A percentile compares a stretch with the other conserved stretches of the same genome.
These are phyloP conservation scores for Buxus sempervirens DNA, from an alignment of 164 flowering plant species.

Conservation along the genomic window DNA sequence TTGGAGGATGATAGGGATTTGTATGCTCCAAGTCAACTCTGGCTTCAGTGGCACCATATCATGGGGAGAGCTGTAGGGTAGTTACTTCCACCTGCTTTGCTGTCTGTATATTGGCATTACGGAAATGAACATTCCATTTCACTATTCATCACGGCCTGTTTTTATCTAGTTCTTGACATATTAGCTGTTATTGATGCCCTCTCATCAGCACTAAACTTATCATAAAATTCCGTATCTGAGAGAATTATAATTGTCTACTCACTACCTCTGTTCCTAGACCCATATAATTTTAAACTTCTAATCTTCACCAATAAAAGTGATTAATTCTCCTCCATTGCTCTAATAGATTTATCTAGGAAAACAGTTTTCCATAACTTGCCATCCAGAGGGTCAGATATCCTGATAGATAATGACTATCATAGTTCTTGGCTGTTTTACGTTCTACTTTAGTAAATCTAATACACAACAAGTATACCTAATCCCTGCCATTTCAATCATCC, in stretches of 20 bases:
- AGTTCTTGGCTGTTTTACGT: too few species aligned
- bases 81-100: slow-evolving; percentile 2
- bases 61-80: slow-evolving; percentile 83
- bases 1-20: slow-evolving; percentile 46
- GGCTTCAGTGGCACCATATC: slow-evolving; percentile 63
- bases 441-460: too few species aligned
- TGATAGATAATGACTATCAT: too few species aligned
- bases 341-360: too few species aligned
- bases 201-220: neutral
- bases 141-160: too few species aligned
- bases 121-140: too few species aligned
- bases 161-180: too few species aligned
- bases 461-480: too few species aligned
- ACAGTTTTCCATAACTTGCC: too few species aligned
- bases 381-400: too few species aligned
- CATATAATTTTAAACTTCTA: neutral
- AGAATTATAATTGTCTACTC: neutral
- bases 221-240: neutral
- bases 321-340: too few species aligned
- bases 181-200: neutral
- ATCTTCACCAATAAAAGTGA: neutral
- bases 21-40: slow-evolving; percentile 59
- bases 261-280: neutral
- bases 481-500: neutral
- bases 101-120: neutral